Evolutionary conservation across 73 alveolate species (phyloP).

Genomic region (Stentor roeselii): DNA sequence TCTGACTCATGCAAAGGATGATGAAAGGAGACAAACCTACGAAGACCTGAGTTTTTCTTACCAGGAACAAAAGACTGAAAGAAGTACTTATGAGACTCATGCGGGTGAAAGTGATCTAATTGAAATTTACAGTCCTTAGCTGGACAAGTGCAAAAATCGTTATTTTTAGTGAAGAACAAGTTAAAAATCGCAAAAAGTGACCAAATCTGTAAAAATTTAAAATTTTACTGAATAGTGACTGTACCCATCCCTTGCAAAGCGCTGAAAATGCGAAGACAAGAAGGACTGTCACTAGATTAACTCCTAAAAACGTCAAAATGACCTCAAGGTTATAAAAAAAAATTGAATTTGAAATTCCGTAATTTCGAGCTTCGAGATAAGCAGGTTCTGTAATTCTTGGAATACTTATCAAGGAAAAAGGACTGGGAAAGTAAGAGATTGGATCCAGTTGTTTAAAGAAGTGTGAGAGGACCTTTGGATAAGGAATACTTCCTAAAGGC

Average conservation of each 20-base stretch:
- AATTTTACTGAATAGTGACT: background rate
- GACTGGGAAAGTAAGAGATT: background rate
- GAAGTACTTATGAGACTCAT: background rate
- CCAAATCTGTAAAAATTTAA: background rate
- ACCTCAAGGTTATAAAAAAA: background rate
- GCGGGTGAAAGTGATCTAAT: background rate
- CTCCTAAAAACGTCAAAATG: background rate
- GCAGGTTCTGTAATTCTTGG: background rate
- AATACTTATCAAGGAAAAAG: background rate
- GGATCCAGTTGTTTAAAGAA: background rate
- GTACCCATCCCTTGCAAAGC: background rate
- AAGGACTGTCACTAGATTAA: background rate
- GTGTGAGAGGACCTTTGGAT: background rate
- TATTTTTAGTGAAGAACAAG: background rate
- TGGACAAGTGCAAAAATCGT: background rate
- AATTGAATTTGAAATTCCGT: background rate
- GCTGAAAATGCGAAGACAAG: background rate
- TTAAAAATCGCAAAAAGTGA: background rate
- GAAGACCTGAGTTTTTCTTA: background rate
- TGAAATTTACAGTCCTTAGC: background rate
- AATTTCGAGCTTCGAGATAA: background rate
- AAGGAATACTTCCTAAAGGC: constrained; percentile 5
- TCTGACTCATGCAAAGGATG: background rate
- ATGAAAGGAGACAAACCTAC: constrained; percentile 3
- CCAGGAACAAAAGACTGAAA: background rate